phyloP scores from a whole-genome alignment of 306 rosid species.

The Fragaria ananassa region DNA sequence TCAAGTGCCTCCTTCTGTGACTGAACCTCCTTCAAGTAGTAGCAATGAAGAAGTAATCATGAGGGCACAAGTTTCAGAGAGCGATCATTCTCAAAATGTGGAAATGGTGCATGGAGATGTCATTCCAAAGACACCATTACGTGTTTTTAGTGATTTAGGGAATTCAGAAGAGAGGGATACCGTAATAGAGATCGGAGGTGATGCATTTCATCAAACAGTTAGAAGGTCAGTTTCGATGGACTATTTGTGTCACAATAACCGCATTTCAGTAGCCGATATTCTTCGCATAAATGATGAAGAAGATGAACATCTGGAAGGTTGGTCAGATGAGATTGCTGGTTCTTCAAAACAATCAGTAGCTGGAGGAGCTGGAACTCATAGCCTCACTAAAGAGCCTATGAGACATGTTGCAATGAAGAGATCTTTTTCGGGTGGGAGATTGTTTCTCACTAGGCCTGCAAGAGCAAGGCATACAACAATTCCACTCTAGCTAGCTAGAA shows the following conservation, averaged over 20 bases:
- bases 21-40: conserved; percentile 28
- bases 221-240: conserved; percentile 86
- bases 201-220: conserved; percentile 39
- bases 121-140: conserved; percentile 40
- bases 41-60: conserved; percentile 3
- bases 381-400: conserved; percentile 43
- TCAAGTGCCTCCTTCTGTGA: conserved; percentile 18
- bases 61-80: conserved; percentile 25
- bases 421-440: conserved; percentile 81
- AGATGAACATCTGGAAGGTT: conserved; percentile 32
- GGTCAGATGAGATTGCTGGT: conserved; percentile 31
- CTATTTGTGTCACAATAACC: conserved; percentile 38
- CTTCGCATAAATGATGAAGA: conserved; percentile 42
- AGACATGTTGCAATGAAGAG: conserved; percentile 84
- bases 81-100: conserved; percentile 32
- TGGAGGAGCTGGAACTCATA: conserved; percentile 50
- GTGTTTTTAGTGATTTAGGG: conserved; percentile 61
- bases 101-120: conserved; percentile 17
- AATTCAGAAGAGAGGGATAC: conserved; percentile 55
- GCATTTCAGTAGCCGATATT: conserved; percentile 44
- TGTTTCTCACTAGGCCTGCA: conserved; percentile 50
- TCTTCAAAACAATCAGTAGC: conserved; percentile 52
- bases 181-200: conserved; percentile 61
- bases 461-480: conserved; percentile 51
- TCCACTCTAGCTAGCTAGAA: conserved; percentile 37